Evolutionary conservation across 225 moss, liverwort and hornwort species (phyloP), one percentile per base, ranked within the genome.

Genomic region (Pseudisothecium myosuroides): DNA sequence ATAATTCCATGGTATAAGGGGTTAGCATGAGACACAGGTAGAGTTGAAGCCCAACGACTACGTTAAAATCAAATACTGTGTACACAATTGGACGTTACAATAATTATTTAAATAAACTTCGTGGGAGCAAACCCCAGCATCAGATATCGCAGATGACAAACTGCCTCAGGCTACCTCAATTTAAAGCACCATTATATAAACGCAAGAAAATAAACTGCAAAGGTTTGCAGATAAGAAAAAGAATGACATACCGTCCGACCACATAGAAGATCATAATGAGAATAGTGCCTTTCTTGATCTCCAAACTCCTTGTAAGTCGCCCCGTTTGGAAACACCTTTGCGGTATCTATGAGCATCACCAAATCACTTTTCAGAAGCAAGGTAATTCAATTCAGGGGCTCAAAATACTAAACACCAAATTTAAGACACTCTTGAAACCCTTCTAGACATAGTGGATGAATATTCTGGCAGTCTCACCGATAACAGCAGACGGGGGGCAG

Each of bases 251-350:
- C 96, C 89, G 87, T 94, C 36, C 92, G 95, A 74, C 94, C 90
- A 83, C 97, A 97, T 55, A 98, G 96, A 87, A 98, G 91, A 85
- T 98, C 98, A 74, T 98, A 98, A 89, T 98, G 98, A 78, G 95
- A 94, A 89, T 96, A 98, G 89, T 97, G 96, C 78, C 90, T 91
- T 43, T 91, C 90, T 85, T 92, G 67, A 80, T 95, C 94, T 90
- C 97, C 96, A 88, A 95, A 96, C 66, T 94, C 90, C 88, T 93
- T 95, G 86, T 94, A 97, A 1, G 91, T 95, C n/a, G 74, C 93
- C 36, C 95, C 96, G 79, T 96, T 93, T 29, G 95, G 95, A 90
- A 98, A 95, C 41, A 93, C 90, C 73, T 97, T 90, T 82, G 90
- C 90, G 67, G 98, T 97, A 93, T 98, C 98, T 98, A 90, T 87